Percentiles rank a stretch among this genome's conserved stretches.
phyloP scores from a whole-genome alignment of 139 green algal species.

The Tetraselmis chui region DNA sequence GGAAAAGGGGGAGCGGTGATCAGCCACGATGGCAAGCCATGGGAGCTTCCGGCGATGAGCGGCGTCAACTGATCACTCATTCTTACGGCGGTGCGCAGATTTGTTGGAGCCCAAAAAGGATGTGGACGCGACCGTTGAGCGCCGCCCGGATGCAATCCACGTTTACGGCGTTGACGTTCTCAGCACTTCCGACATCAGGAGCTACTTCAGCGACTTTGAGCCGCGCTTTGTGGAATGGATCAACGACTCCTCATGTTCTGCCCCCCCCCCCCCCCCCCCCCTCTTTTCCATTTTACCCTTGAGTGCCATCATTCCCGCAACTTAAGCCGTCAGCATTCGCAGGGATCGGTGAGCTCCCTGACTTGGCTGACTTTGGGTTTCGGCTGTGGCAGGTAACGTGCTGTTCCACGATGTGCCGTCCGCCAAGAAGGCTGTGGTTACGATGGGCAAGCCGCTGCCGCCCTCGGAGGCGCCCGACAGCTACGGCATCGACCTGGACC shows the following conservation, averaged over 20 bases:
- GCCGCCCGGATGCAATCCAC: slow-evolving; percentile 55
- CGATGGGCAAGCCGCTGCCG: slow-evolving; percentile 46
- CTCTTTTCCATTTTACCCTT: no score
- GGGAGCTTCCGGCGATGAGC: slow-evolving; percentile 24
- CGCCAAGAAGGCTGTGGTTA: slow-evolving; percentile 52
- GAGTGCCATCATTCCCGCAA: no score
- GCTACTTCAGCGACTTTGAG: slow-evolving; percentile 61
- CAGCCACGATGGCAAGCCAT: neutral
- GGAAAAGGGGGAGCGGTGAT: neutral
- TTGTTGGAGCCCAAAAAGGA: slow-evolving; percentile 50
- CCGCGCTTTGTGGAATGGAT: slow-evolving; percentile 84
- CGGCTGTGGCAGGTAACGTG: slow-evolving; percentile 49
- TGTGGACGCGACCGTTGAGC: slow-evolving; percentile 21
- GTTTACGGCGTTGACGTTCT: slow-evolving; percentile 85
- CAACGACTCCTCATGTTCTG: slow-evolving; percentile 67
- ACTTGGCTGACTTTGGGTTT: neutral
- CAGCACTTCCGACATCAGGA: slow-evolving; percentile 44
- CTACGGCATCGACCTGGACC: slow-evolving; percentile 28
- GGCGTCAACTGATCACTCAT: neutral
- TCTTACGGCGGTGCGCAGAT: slow-evolving; percentile 18
- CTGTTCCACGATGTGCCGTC: slow-evolving; percentile 57
- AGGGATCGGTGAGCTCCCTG: no score
- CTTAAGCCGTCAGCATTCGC: no score
- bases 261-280: no score
- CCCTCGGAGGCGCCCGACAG: slow-evolving; percentile 37